Percentiles rank a stretch among this genome's conserved stretches.
Conservation (phyloP, 2,329 filamentous ascomycete genomes). For the Parascedosporium putredinis region DNA sequence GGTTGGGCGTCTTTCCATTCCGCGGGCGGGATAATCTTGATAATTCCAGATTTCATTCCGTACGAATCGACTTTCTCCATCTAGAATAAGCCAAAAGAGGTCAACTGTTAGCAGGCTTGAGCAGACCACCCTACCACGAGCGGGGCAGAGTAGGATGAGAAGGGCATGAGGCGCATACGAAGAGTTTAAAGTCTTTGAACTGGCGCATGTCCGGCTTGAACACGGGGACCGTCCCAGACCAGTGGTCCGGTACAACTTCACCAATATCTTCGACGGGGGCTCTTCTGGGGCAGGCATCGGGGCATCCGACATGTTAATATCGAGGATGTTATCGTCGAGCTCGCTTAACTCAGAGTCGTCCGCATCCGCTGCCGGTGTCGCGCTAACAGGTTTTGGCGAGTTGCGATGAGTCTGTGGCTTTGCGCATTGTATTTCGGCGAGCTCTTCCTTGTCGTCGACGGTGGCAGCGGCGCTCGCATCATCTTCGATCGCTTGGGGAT, state of each 20-base stretch:
- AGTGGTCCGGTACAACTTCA: constrained; percentile 76
- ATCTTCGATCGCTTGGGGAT: neutral
- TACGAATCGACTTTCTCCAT: constrained; percentile 81
- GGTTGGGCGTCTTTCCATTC: constrained; percentile 86
- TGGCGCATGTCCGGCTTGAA: constrained; percentile 94
- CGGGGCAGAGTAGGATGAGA: neutral
- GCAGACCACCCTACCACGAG: neutral
- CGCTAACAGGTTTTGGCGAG: constrained; percentile 53
- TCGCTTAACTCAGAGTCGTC: constrained; percentile 59
- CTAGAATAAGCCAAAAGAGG: constrained; percentile 25
- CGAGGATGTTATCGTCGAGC: constrained; percentile 43
- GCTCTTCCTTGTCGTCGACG: constrained; percentile 3
- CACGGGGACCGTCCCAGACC: constrained; percentile 82
- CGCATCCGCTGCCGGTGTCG: constrained; percentile 45
- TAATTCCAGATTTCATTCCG: constrained; percentile 94
- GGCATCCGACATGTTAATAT: constrained; percentile 19
- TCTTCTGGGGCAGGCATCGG: constrained; percentile 11
- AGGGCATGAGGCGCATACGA: constrained; percentile 40
- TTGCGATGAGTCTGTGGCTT: constrained; percentile 27
- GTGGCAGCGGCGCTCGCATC: neutral
- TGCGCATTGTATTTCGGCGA: constrained; percentile 21
- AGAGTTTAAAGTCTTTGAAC: constrained; percentile 86
- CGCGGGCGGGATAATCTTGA: constrained; percentile 86
- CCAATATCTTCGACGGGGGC: constrained; percentile 50
- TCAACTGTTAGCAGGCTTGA: no score